A percentile compares a stretch with the other conserved stretches of the same genome.
These are phyloP conservation scores for Cryphonectria parasitica DNA, from an alignment of 2,329 filamentous ascomycete species.

Conservation along the genomic window DNA sequence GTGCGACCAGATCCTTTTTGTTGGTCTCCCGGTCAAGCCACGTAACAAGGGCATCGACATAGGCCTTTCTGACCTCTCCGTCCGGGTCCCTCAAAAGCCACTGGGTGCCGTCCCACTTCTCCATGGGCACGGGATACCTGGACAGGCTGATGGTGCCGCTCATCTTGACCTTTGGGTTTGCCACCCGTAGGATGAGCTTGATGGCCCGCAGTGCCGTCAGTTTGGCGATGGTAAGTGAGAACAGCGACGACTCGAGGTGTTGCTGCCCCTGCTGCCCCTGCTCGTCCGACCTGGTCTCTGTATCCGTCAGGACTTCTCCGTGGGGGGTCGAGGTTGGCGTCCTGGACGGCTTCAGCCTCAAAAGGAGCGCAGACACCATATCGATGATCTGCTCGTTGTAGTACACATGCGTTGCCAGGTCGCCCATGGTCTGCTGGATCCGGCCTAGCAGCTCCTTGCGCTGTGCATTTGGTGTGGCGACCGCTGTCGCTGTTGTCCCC, in stretches of 20 bases:
- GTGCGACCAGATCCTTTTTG: constrained; percentile 56
- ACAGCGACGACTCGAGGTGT: constrained; percentile 54
- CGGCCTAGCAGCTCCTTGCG: constrained; percentile 68
- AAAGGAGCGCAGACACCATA: constrained; percentile 83
- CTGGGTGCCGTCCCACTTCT: constrained; percentile 95
- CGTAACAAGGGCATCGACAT: constrained; percentile 78
- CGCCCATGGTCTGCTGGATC: constrained; percentile 83
- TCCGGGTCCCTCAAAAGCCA: constrained; percentile 86
- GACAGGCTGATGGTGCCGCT: constrained; percentile 66
- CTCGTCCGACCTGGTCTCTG: constrained; percentile 42
- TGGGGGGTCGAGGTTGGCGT: constrained; percentile 46
- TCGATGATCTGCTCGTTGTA: constrained; percentile 96
- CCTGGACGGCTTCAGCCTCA: constrained; percentile 71
- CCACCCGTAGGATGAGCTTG: constrained; percentile 80
- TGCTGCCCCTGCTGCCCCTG: constrained; percentile 36
- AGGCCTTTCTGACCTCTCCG: constrained; percentile 78
- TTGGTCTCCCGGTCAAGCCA: constrained; percentile 86
- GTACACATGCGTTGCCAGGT: constrained; percentile 92
- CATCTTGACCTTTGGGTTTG: constrained; percentile 68
- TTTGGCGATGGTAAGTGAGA: constrained; percentile 59
- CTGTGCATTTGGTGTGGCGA: constrained; percentile 46
- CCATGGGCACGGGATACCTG: constrained; percentile 74
- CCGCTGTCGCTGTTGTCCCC: constrained; percentile 26
- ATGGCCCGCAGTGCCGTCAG: constrained; percentile 75
- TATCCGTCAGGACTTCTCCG: constrained; percentile 56